phyloP scores from a whole-genome alignment of 805 yeast species.

The Metschnikowia dekortorum region DNA sequence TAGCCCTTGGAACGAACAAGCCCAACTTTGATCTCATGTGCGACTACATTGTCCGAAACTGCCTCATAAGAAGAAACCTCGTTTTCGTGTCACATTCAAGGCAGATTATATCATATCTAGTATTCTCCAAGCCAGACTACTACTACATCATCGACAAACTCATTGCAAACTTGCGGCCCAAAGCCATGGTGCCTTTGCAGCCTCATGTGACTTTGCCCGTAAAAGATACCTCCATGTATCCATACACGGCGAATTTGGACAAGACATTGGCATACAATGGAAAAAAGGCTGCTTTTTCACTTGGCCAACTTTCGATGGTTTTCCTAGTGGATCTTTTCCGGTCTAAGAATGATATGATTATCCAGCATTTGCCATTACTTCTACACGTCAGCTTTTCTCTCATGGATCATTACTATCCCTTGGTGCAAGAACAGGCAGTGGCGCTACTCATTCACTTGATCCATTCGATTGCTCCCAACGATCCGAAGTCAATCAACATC shows the following conservation, averaged over 20 bases:
- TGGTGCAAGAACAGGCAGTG: constrained; percentile 82
- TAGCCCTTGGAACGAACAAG: constrained; percentile 74
- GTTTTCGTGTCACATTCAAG: constrained; percentile 73
- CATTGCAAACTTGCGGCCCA: constrained; percentile 71
- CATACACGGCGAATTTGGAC: constrained; percentile 74
- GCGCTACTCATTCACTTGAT: constrained; percentile 69
- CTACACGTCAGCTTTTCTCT: constrained; percentile 77
- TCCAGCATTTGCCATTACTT: constrained; percentile 60
- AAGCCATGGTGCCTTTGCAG: constrained; percentile 79
- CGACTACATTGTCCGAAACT: constrained; percentile 62
- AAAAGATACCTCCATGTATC: constrained; percentile 35
- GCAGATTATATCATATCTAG: constrained; percentile 75
- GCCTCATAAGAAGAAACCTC: constrained; percentile 67
- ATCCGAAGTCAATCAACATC: constrained; percentile 52
- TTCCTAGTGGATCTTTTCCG: constrained; percentile 78
- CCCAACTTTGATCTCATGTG: constrained; percentile 69
- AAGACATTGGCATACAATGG: constrained; percentile 48
- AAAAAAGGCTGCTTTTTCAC: constrained; percentile 74
- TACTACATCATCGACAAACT: constrained; percentile 55
- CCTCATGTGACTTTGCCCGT: constrained; percentile 18
- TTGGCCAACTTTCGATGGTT: constrained; percentile 82
- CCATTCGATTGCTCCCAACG: constrained; percentile 54
- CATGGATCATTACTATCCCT: constrained; percentile 78
- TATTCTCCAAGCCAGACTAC: constrained; percentile 47
- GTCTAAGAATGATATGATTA: constrained; percentile 58